Percentiles rank a stretch among this genome's conserved stretches.
Evolutionary conservation across 2,329 filamentous ascomycete genomes (phyloP).

Genomic region (Fusarium chuoi): DNA sequence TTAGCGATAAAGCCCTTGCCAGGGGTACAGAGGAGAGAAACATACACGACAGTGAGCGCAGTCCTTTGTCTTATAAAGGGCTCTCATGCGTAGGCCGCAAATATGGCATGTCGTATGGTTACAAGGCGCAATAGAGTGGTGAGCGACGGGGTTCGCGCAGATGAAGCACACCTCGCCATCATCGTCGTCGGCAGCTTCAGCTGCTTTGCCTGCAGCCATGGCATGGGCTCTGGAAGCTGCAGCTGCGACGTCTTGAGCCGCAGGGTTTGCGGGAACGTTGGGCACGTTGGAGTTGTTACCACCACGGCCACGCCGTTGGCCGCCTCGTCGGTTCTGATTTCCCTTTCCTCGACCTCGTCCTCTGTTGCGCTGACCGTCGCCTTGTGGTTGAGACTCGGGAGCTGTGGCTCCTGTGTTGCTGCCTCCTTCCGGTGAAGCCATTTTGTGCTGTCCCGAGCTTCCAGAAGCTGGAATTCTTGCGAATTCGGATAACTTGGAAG

Average conservation of each 20-base stretch:
- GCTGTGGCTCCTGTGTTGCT: conserved; percentile 19
- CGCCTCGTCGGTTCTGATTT: conserved; percentile 52
- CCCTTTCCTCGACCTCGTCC: conserved; percentile 56
- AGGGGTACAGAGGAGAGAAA: background rate
- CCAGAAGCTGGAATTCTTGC: background rate
- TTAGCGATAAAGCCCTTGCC: conserved; percentile 26
- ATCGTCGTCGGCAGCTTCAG: conserved; percentile 54
- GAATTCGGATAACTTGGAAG: conserved; percentile 1
- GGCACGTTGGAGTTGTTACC: conserved; percentile 35
- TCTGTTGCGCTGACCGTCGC: conserved; percentile 49
- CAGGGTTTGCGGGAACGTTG: conserved; percentile 42
- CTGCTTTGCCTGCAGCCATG: conserved; percentile 41
- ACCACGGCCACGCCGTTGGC: conserved; percentile 47
- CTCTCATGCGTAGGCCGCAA: conserved; percentile 88
- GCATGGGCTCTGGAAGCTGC: conserved; percentile 51
- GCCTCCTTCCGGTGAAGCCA: conserved; percentile 35
- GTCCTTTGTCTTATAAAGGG: conserved; percentile 94
- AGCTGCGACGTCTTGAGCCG: conserved; percentile 47
- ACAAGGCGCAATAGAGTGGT: conserved; percentile 90
- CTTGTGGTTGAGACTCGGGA: conserved; percentile 36
- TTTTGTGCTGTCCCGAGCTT: conserved; percentile 4
- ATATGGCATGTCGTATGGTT: conserved; percentile 98
- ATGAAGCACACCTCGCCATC: conserved; percentile 95
- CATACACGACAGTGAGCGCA: conserved; percentile 94
- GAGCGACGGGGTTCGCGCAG: conserved; percentile 88